A percentile compares a stretch with the other conserved stretches of the same genome.
phyloP scores from a whole-genome alignment of 257 asterid species.

The Plectranthus barbatus region DNA sequence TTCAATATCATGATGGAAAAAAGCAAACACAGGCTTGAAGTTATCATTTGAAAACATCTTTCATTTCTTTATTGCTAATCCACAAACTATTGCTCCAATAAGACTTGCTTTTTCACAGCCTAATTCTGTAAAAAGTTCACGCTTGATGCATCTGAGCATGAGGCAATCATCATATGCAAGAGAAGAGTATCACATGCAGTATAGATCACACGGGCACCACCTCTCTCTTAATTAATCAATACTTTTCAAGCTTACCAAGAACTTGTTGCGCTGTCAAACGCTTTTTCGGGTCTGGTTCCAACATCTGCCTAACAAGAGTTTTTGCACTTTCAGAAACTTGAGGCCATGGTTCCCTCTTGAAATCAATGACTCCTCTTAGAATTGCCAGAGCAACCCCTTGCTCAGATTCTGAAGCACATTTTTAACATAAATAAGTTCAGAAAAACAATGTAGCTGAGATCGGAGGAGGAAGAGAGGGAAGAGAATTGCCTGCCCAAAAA shows the following conservation, averaged over 20 bases:
- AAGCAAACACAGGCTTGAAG: slow-evolving; percentile 7
- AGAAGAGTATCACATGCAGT: slow-evolving; percentile 23
- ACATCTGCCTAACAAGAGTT: slow-evolving; percentile 82
- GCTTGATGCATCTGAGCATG: slow-evolving; percentile 29
- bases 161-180: slow-evolving; percentile 31
- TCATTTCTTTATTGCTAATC: slow-evolving; percentile 12
- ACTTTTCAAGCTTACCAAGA: slow-evolving; percentile 59
- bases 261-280: slow-evolving; percentile 96
- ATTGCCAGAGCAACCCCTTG: slow-evolving; percentile 97
- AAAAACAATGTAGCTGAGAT: not conserved
- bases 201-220: slow-evolving; percentile 5
- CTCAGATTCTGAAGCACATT: slow-evolving; percentile 60
- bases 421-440: not conserved
- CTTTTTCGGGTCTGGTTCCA: slow-evolving; percentile 80
- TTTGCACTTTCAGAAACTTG: slow-evolving; percentile 86
- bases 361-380: slow-evolving; percentile 73
- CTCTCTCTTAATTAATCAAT: slow-evolving; percentile 11
- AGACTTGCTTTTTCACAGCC: slow-evolving; percentile 4
- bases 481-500: slow-evolving; percentile 83
- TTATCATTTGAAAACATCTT: not conserved
- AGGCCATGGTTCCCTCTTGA: slow-evolving; percentile 97
- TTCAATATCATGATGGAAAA: not conserved
- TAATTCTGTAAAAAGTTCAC: slow-evolving; percentile 6
- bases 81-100: not conserved
- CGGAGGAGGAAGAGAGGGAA: not conserved